These are phyloP conservation scores for Trichoderma sp. DNA, from an alignment of 2,329 filamentous ascomycete genomes.

Conservation along the genomic window DNA sequence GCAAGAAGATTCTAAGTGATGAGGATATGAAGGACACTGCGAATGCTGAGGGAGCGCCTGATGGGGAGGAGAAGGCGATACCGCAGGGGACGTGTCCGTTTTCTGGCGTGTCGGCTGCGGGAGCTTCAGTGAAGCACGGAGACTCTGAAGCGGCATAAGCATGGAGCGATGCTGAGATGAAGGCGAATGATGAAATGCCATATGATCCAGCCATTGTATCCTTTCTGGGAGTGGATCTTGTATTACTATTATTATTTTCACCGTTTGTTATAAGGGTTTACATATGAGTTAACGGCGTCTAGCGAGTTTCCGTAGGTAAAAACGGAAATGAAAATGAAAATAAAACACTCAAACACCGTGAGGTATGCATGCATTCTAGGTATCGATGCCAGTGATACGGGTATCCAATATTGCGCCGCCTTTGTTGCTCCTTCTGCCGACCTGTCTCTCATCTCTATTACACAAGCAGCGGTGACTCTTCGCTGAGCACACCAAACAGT, in stretches of 20 bases:
- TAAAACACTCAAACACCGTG: background rate
- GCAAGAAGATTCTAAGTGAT: conserved; percentile 55
- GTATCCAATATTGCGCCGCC: conserved; percentile 7
- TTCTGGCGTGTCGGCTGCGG: conserved; percentile 6
- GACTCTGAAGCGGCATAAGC: background rate
- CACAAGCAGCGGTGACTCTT: conserved; percentile 21
- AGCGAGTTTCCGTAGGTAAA: background rate
- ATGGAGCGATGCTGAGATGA: background rate
- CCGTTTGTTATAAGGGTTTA: background rate
- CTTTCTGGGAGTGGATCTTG: background rate
- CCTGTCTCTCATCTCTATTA: background rate
- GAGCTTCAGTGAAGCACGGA: background rate
- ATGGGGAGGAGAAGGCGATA: background rate
- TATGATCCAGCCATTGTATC: background rate
- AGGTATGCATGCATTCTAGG: background rate
- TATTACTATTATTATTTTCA: background rate
- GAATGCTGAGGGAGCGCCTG: background rate
- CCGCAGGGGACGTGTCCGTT: conserved; percentile 9
- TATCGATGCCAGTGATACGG: background rate
- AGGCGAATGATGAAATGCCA: background rate
- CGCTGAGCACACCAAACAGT: conserved; percentile 53
- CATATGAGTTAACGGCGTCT: background rate
- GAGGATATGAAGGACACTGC: conserved; percentile 3
- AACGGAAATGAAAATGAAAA: background rate
- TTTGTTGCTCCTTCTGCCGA: background rate